phyloP scores from a whole-genome alignment of 306 rosid species.

The Rubus parviflorus region DNA sequence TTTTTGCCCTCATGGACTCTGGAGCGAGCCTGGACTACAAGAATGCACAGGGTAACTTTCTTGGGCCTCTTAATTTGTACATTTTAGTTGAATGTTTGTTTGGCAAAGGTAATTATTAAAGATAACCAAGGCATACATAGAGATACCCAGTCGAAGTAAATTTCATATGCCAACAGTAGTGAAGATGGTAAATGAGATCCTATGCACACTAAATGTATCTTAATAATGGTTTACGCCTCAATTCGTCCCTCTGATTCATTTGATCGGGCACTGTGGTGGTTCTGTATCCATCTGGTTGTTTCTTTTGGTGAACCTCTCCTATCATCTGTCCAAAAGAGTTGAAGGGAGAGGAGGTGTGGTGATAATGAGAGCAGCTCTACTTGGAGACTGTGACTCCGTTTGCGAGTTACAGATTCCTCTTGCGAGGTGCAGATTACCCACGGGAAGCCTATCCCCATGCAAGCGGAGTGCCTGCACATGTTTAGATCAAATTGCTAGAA shows the following conservation, averaged over 20 bases:
- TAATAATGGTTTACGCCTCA: background rate
- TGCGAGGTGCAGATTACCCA: background rate
- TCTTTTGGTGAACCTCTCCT: background rate
- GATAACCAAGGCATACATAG: constrained; percentile 4
- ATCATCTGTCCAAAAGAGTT: background rate
- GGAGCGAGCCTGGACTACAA: constrained; percentile 85
- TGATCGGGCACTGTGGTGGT: background rate
- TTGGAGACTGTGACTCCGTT: background rate
- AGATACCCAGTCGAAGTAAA: background rate
- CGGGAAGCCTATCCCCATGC: background rate
- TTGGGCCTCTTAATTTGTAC: constrained; percentile 16
- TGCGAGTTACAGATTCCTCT: background rate
- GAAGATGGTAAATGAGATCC: no score
- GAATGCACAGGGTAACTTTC: constrained; percentile 86
- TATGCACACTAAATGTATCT: background rate
- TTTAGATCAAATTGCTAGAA: background rate
- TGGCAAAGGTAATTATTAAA: background rate
- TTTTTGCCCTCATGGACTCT: constrained; percentile 81
- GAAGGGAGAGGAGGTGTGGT: background rate
- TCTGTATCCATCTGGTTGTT: constrained; percentile 7
- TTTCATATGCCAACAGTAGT: background rate
- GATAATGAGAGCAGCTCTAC: background rate
- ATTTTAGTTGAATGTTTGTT: background rate
- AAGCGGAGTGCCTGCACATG: background rate
- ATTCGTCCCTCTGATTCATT: background rate